A percentile compares a stretch with the other conserved stretches of the same genome.
These are phyloP conservation scores for Brasenia schreberi DNA, from an alignment of 164 flowering plant species.

Conservation along the genomic window DNA sequence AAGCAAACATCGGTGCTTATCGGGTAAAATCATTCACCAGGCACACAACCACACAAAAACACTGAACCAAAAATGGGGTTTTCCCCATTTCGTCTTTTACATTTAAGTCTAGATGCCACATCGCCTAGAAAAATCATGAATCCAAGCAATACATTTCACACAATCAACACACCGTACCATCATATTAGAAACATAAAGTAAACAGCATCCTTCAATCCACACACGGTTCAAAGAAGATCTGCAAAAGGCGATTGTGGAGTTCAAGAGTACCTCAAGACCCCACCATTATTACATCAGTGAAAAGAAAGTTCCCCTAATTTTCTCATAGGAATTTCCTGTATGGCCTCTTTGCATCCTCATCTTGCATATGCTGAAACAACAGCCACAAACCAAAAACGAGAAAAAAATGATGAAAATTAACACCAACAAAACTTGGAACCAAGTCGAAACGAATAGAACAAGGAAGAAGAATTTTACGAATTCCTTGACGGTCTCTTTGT, in stretches of 20 bases:
- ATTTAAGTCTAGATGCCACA: no score
- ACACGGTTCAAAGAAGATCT: not conserved
- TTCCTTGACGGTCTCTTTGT: conserved; percentile 81
- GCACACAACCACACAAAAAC: no score
- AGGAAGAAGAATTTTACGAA: conserved; percentile 29
- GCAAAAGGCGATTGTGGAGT: not conserved
- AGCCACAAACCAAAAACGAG: not conserved
- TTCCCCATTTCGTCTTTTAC: no score
- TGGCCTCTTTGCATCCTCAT: conserved; percentile 78
- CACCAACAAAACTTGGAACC: not conserved
- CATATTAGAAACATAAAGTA: no score
- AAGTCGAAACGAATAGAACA: not conserved
- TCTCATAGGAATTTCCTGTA: conserved; percentile 51
- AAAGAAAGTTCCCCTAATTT: not conserved
- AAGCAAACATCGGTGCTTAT: no score
- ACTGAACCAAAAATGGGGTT: no score
- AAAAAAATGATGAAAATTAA: not conserved
- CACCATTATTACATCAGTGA: conserved; percentile 21
- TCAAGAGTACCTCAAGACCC: not conserved
- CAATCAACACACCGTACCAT: no score
- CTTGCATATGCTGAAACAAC: conserved; percentile 73
- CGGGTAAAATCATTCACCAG: no score
- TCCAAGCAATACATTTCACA: no score
- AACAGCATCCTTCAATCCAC: no score
- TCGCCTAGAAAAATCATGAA: no score